These are phyloP conservation scores for Backusella liffmaniae DNA, from an alignment of 192 early-diverging fungal species.

Conservation along the genomic window DNA sequence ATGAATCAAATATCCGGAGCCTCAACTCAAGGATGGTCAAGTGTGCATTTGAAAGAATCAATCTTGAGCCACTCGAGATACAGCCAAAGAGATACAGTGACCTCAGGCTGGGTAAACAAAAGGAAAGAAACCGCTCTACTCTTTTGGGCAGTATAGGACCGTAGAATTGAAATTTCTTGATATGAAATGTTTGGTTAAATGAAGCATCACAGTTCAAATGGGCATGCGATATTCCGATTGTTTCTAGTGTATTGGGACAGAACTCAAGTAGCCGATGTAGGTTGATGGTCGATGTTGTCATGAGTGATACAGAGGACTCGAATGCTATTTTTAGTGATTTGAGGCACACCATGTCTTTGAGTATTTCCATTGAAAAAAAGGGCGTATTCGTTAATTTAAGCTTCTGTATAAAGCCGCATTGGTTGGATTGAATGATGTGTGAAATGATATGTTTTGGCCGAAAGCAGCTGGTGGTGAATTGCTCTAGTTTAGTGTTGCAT, in stretches of 20 bases:
- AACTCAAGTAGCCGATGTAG: background rate
- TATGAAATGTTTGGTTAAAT: background rate
- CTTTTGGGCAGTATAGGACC: background rate
- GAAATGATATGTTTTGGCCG: background rate
- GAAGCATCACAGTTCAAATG: background rate
- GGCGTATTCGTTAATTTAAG: background rate
- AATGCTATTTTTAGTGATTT: background rate
- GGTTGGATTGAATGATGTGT: background rate
- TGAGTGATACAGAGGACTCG: background rate
- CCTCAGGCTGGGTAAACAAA: background rate
- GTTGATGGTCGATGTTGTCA: background rate
- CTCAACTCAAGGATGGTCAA: background rate
- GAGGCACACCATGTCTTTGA: background rate
- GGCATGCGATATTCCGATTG: background rate
- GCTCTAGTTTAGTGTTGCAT: background rate
- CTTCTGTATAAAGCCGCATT: background rate
- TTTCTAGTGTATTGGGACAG: background rate
- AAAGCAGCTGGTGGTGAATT: background rate
- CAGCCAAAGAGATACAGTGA: background rate
- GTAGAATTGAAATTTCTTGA: background rate
- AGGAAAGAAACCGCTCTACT: background rate
- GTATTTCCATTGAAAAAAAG: background rate
- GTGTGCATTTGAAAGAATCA: background rate
- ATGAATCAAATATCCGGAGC: background rate
- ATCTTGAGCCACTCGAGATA: background rate